Conservation (phyloP, 768 basidiomycete species). For the Collybia nuda region DNA sequence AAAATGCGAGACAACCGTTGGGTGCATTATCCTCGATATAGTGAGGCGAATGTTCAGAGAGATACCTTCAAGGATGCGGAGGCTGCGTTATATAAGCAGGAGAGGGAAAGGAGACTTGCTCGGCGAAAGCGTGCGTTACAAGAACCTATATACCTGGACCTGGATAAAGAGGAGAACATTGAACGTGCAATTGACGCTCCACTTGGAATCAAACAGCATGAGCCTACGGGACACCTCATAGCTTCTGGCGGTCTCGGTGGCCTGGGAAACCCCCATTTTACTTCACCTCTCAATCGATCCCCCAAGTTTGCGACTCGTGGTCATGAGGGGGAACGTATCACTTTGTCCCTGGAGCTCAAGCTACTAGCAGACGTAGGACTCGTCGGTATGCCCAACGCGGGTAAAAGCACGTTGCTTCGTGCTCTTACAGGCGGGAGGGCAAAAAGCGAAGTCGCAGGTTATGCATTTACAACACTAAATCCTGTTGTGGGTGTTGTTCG, state of each 20-base stretch:
- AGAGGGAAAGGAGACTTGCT: constrained; percentile 55
- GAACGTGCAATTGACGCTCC: constrained; percentile 55
- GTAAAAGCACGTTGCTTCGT: constrained; percentile 87
- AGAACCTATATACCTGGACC: constrained; percentile 56
- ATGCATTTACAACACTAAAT: constrained; percentile 95
- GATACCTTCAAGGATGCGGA: constrained; percentile 77
- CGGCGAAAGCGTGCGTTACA: constrained; percentile 38
- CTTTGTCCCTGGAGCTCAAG: constrained; percentile 90
- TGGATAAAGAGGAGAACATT: constrained; percentile 51
- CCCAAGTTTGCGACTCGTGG: constrained; percentile 89
- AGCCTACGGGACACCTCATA: constrained; percentile 61
- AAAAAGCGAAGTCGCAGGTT: constrained; percentile 82
- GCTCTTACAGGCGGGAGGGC: constrained; percentile 87
- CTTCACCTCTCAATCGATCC: constrained; percentile 63
- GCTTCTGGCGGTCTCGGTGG: constrained; percentile 81
- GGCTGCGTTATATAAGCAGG: constrained; percentile 53
- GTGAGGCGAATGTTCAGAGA: constrained; percentile 60
- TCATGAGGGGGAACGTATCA: constrained; percentile 70
- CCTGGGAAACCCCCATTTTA: constrained; percentile 86
- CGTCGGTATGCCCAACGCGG: constrained; percentile 95
- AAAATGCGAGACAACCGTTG: constrained; percentile 67
- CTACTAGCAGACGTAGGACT: constrained; percentile 93
- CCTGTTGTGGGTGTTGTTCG: constrained; percentile 91
- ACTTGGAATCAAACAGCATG: constrained; percentile 54
- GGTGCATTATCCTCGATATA: constrained; percentile 76